A percentile compares a stretch with the other conserved stretches of the same genome.
These are phyloP conservation scores for Metschnikowia noctiluminum DNA, from an alignment of 805 yeast species.

Conservation along the genomic window DNA sequence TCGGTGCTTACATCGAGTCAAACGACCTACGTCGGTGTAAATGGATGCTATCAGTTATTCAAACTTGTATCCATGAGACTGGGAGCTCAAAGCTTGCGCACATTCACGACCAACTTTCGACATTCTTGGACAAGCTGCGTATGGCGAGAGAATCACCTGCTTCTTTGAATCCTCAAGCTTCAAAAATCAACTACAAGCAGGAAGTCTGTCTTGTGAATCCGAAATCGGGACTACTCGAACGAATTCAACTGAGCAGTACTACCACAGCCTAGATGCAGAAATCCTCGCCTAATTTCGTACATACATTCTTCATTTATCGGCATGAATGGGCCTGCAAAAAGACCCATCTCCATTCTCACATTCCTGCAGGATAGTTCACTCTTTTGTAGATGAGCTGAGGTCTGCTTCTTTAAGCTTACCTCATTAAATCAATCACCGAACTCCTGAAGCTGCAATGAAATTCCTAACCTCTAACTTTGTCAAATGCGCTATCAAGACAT, in stretches of 20 bases:
- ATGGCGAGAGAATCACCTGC: neutral
- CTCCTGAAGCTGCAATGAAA: conserved; percentile 54
- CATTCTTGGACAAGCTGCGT: neutral
- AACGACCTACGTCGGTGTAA: conserved; percentile 10
- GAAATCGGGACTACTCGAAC: neutral
- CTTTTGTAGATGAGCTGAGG: conserved; percentile 7
- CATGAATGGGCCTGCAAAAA: neutral
- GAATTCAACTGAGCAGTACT: neutral
- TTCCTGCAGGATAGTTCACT: conserved; percentile 2
- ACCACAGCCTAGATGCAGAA: neutral
- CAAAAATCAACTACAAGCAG: neutral
- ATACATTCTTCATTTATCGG: too few species aligned
- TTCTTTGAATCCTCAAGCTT: neutral
- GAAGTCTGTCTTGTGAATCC: neutral
- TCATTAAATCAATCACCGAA: neutral
- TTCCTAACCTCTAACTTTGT: conserved; percentile 94
- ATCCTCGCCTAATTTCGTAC: neutral
- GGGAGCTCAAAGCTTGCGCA: neutral
- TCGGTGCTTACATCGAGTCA: conserved; percentile 7
- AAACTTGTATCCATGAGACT: neutral
- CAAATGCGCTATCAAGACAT: conserved; percentile 82
- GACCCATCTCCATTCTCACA: neutral
- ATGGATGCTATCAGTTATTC: conserved; percentile 15
- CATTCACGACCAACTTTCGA: neutral
- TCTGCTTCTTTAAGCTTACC: neutral